Conservation (phyloP, 805 yeast species). For the Saccharomyces mikatae region DNA sequence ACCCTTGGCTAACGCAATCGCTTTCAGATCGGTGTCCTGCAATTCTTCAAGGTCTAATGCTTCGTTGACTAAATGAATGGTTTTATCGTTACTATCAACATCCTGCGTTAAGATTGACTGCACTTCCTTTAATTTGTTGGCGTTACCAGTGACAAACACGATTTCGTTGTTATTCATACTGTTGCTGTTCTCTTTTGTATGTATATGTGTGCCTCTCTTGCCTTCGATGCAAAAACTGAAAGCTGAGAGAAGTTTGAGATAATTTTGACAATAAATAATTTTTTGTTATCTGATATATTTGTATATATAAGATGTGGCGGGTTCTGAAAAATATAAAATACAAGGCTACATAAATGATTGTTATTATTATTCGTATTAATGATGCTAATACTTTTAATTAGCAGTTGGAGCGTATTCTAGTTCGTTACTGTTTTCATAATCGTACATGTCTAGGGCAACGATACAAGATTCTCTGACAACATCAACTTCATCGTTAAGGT, state of each 20-base stretch:
- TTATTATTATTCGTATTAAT: not conserved
- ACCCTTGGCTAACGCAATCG: slow-evolving; percentile 76
- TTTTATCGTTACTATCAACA: slow-evolving; percentile 11
- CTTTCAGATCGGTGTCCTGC: slow-evolving; percentile 75
- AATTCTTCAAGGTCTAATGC: slow-evolving; percentile 80
- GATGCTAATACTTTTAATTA: not conserved
- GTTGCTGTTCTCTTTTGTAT: not conserved
- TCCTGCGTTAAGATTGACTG: slow-evolving; percentile 54
- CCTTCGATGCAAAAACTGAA: not conserved
- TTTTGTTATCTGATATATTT: not conserved
- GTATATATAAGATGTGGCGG: not conserved
- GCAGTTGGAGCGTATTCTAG: slow-evolving; percentile 53
- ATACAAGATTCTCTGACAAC: slow-evolving; percentile 96
- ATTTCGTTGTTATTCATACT: slow-evolving; percentile 24
- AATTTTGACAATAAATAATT: not conserved
- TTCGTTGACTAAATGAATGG: slow-evolving; percentile 44
- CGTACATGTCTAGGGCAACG: slow-evolving; percentile 97
- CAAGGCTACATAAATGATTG: not conserved
- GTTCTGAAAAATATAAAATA: not conserved
- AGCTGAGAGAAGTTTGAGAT: not conserved
- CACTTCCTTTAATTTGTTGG: slow-evolving; percentile 81
- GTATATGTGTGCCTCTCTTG: not conserved
- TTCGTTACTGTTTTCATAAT: slow-evolving; percentile 79
- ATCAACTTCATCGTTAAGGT: slow-evolving; percentile 70
- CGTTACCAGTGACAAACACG: slow-evolving; percentile 81